Base-by-base conservation (phyloP, 768 basidiomycete genomes). In the Mycena vitilis region DNA sequence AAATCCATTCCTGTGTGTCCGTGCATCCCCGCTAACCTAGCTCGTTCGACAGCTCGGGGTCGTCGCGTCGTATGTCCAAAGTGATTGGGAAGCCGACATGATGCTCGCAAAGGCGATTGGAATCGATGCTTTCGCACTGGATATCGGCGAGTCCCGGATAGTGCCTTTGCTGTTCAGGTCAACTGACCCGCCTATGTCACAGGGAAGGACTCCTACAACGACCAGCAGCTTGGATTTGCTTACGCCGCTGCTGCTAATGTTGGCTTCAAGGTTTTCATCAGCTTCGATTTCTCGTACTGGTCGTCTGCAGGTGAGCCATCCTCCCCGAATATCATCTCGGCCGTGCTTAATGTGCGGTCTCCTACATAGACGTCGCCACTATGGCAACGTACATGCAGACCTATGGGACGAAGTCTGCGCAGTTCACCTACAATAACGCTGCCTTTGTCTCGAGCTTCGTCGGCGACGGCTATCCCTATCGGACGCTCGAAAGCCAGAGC, bases 231-330 rank as follows among this genome's bases (percentile, higher is more conserved):
- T 9, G 52, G 18, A 36, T 53, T 53, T 23, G 34, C 52, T 11
- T 53, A 53, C 12, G 30, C 52, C 16, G 52, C 52, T 2, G 52
- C 54, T n/a, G 54, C 37, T 0, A 55, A 38, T 13, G 20, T 38
- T 23, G 25, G 18, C n/a, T 55, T 55, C 37, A 55, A 55, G 22
- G 54, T 55, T 18, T 55, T 55, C 37, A 40, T 55, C n/a, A 55
- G 54, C 54, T 40, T 55, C 37, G 54, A 55, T 16, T 55, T 55
- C 20, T 20, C 37, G 37, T 55, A 55, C n/a, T 55, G 54, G 54
- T 12, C 37, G 9, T 7, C 37, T 55, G 54, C n/a, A 23, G 22
- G 54, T 55, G 30, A 55, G 10, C 40, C 40, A 40, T 40, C 15
- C 15, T 40, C 40, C 30, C 5, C 30, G 30, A 30, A 30, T 40